phyloP scores from a whole-genome alignment of 73 alveolate genomes.

The Paraurostyla sp. region DNA sequence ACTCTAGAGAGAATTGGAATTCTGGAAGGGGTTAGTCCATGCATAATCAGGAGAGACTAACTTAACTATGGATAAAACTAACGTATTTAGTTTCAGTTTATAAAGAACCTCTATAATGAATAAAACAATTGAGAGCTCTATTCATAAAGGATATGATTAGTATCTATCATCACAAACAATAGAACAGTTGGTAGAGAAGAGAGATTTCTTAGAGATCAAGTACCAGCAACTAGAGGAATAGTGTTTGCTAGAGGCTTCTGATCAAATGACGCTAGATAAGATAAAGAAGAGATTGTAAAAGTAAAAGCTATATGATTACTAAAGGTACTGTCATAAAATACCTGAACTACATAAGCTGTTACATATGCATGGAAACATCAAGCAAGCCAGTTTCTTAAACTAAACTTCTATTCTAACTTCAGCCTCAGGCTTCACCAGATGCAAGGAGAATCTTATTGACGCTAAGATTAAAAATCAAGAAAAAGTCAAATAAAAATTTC shows the following conservation, averaged over 20 bases:
- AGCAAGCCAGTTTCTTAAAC: conserved; percentile 23
- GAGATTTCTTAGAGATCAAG: not conserved
- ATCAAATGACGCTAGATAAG: conserved; percentile 9
- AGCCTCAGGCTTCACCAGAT: conserved; percentile 41
- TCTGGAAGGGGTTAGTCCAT: not conserved
- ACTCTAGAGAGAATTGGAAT: not conserved
- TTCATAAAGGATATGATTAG: conserved; percentile 50
- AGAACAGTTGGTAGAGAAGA: conserved; percentile 14
- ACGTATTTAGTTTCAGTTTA: not conserved
- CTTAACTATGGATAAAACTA: not conserved
- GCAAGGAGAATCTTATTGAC: conserved; percentile 37
- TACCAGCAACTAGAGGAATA: not conserved
- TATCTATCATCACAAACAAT: not conserved
- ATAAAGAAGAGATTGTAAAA: not conserved
- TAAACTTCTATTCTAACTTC: conserved; percentile 21
- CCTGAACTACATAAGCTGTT: conserved; percentile 27
- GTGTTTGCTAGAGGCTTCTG: conserved; percentile 5
- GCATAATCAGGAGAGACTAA: not conserved
- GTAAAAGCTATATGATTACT: not conserved
- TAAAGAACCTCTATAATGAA: not conserved
- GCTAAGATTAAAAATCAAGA: conserved; percentile 10
- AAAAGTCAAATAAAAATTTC: not conserved
- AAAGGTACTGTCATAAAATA: conserved; percentile 28
- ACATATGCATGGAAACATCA: conserved; percentile 48
- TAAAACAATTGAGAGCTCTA: conserved; percentile 10